Conservation (phyloP, 805 yeast genomes). For the Sungouiozyma ichnusensis region DNA sequence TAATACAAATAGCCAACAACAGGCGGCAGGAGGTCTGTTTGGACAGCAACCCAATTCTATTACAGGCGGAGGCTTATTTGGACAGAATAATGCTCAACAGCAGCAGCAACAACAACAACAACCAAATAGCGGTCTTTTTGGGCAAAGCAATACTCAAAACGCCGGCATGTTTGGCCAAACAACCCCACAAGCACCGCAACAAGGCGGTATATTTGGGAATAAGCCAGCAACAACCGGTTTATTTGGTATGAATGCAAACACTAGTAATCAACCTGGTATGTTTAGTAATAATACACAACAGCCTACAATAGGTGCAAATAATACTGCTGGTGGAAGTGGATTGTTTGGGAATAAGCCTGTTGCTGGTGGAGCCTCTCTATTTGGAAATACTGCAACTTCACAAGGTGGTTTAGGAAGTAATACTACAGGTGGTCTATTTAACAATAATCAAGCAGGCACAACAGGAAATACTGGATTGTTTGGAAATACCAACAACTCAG, state of each 20-base stretch:
- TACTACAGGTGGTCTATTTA: constrained; percentile 36
- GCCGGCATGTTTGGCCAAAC: constrained; percentile 31
- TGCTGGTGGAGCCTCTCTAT: constrained; percentile 29
- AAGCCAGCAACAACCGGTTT: constrained; percentile 5
- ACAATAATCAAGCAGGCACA: constrained; percentile 13
- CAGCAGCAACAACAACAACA: constrained; percentile 10
- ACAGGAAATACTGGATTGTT: constrained; percentile 26
- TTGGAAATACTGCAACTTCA: constrained; percentile 27
- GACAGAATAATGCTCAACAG: constrained; percentile 18
- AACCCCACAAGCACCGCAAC: constrained; percentile 2
- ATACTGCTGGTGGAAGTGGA: constrained; percentile 6
- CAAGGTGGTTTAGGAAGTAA: constrained; percentile 8
- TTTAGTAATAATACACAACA: not conserved
- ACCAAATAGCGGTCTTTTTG: constrained; percentile 27
- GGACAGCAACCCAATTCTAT: constrained; percentile 20
- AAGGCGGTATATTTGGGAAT: constrained; percentile 9
- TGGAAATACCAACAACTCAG: constrained; percentile 21
- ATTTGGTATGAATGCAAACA: constrained; percentile 13
- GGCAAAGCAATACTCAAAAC: constrained; percentile 10
- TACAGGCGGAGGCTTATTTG: constrained; percentile 27
- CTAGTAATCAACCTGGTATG: not conserved
- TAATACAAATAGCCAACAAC: constrained; percentile 21
- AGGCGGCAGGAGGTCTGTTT: constrained; percentile 28
- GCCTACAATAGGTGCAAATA: not conserved
- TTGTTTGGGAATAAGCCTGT: constrained; percentile 12